Base-by-base conservation (phyloP, 805 yeast genomes). In the Nakazawaea pomicola region DNA sequence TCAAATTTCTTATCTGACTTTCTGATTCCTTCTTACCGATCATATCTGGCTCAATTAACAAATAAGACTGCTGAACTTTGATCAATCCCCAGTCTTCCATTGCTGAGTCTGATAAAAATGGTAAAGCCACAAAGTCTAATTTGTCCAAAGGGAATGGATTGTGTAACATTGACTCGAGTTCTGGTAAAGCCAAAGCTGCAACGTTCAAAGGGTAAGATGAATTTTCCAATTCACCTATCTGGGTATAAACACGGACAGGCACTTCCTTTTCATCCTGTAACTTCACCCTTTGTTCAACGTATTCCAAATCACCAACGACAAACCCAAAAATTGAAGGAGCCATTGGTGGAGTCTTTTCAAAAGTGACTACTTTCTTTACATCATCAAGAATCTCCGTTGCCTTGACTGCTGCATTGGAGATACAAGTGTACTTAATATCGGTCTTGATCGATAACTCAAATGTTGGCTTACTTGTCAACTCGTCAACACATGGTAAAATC, bases 51-150 rank as follows among this genome's bases (percentile, higher is more conserved):
- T 38, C 30, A 4, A 40, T 17, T 14, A 40, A 33, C 29, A 36
- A 36, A 29, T 9, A 39, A 11, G 36, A 40, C 28, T 33, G 55
- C 31, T 23, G 51, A 40, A 18, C 46, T 29, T 18, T 44, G 38
- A 85, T 68, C 61, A 82, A 60, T 3, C 87, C 84, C 75, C 83
- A 80, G 55, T 84, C 83, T 55, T 85, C 95, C 79, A 83, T 84
- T 2, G 86, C 95, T 44, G 85, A 84, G 55, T 83, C 91, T 21
- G 78, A 69, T 42, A 85, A 63, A 50, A 78, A 81, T 8, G 93
- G 93, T 7, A 85, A 57, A 1, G 84, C 74, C 4, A 80, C 74
- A 35, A 85, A 60, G 53, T 84, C 93, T 19, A 85, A 58, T 49
- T 85, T 84, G 2, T 67, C 61, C 44, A 81, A 59, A 1, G 91